Evolutionary conservation across 345 rosid species (phyloP), one percentile per base, ranked within the genome.

Genomic region (Combretum micranthum): DNA sequence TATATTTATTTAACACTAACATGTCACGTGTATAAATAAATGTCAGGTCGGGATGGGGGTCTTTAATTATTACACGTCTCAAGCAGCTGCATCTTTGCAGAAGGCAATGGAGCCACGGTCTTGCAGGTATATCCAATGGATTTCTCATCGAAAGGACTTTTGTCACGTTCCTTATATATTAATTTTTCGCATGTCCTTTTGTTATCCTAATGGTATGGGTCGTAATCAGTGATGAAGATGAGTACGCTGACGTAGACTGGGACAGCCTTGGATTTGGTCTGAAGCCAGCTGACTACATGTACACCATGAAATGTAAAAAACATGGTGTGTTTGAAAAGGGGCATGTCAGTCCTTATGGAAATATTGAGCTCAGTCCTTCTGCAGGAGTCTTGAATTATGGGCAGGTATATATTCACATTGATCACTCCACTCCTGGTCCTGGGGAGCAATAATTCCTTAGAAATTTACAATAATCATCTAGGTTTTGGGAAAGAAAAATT

Each of bases 381-480:
- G 84, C 93, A 13, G 93, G 83, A 43, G 88, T 86, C 69, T 67
- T 88, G 57, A 92, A 88, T 60, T 92, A 86, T 53, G 98, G 93
- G 51, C 98, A 92, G 95, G 98, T 76, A 82, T 76, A 82, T 7
- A 32, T 32, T 32, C 39, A 32, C 39, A 4, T 32, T 32, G 39
- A 32, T 32, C 39, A 32, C 39, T 32, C 39, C 9, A 32, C 9
- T 4, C 39, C 39, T 32, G 1, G n/a, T n/a, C n/a, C n/a, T n/a
- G n/a, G n/a, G n/a, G 39, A 7, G 39, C 39, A 32, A 32, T 32
- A 0, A 4, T 4, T 32, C 9, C 10, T 7, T 25, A 25, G 6
- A 32, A 32, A 4, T 32, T 32, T 7, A 32, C 9, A 32, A 11
- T 11, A 7, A 32, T 32, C 32, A 32, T 4, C 9, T 32, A 32